Percentiles rank a stretch among this genome's conserved stretches.
Evolutionary conservation across 805 yeast species (phyloP).

Genomic region (Lipomyces orientalis): DNA sequence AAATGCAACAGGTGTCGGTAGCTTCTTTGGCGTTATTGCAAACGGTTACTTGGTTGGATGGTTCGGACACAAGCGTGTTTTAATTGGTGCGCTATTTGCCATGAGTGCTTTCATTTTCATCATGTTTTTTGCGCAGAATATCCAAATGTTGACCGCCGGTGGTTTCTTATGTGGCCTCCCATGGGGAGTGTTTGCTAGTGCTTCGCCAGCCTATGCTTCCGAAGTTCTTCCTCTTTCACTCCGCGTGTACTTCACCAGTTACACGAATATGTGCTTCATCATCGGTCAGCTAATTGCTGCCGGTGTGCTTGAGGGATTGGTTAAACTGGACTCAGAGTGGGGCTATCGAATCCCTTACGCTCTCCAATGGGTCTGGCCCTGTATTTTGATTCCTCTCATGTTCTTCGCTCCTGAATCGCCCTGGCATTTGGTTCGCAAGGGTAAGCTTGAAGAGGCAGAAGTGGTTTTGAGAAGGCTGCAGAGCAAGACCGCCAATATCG

Average conservation of each 20-base stretch:
- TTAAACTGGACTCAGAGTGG: conserved; percentile 43
- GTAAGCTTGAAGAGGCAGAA: conserved; percentile 12
- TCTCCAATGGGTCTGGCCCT: conserved; percentile 65
- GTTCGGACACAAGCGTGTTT: conserved; percentile 48
- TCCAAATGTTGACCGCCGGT: conserved; percentile 49
- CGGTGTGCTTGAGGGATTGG: conserved; percentile 55
- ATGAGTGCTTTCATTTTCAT: conserved; percentile 53
- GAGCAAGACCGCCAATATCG: not conserved
- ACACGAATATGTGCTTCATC: conserved; percentile 58
- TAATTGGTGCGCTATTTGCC: conserved; percentile 47
- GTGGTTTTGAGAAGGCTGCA: not conserved
- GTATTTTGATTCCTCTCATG: conserved; percentile 50
- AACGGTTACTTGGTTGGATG: conserved; percentile 55
- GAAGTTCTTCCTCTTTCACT: conserved; percentile 61
- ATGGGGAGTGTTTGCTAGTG: conserved; percentile 56
- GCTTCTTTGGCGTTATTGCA: conserved; percentile 53
- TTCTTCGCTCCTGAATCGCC: conserved; percentile 51
- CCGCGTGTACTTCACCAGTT: conserved; percentile 56
- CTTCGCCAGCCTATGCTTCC: conserved; percentile 60
- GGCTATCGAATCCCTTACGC: conserved; percentile 63
- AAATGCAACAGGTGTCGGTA: conserved; percentile 49
- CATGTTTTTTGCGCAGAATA: conserved; percentile 53
- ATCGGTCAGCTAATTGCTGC: conserved; percentile 62
- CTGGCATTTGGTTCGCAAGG: conserved; percentile 14
- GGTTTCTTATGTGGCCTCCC: conserved; percentile 50